phyloP scores from a whole-genome alignment of 2,329 filamentous ascomycete genomes.

The Monilinia fructicola region DNA sequence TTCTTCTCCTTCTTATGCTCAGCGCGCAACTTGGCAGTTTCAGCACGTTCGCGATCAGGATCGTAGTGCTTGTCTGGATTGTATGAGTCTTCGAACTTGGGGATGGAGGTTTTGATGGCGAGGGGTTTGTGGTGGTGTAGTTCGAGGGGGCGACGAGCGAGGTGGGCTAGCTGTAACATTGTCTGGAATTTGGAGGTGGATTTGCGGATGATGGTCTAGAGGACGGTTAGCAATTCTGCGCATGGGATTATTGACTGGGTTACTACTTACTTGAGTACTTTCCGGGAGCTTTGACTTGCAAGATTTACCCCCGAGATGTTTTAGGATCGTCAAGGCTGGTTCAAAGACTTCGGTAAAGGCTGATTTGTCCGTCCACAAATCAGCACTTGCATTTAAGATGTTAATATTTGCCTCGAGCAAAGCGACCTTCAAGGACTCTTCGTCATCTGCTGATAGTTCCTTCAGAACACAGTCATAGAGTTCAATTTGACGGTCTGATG shows the following conservation, averaged over 20 bases:
- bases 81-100: slow-evolving; percentile 95
- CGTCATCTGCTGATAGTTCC: slow-evolving; percentile 33
- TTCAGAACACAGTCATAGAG: slow-evolving; percentile 56
- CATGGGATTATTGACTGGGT: background rate
- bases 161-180: slow-evolving; percentile 60
- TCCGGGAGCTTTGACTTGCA: slow-evolving; percentile 53
- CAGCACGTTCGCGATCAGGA: slow-evolving; percentile 84
- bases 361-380: slow-evolving; percentile 70
- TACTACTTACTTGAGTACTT: slow-evolving; percentile 34
- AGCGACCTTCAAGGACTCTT: slow-evolving; percentile 51
- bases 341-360: slow-evolving; percentile 78
- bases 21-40: slow-evolving; percentile 67
- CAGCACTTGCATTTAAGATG: slow-evolving; percentile 66
- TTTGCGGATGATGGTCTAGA: slow-evolving; percentile 33
- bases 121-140: slow-evolving; percentile 87
- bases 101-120: slow-evolving; percentile 82
- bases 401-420: slow-evolving; percentile 62
- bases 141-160: slow-evolving; percentile 73
- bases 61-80: slow-evolving; percentile 98
- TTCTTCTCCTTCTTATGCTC: slow-evolving; percentile 75
- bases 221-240: background rate
- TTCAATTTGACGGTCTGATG: slow-evolving; percentile 52
- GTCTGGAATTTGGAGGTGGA: slow-evolving; percentile 47
- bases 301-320: slow-evolving; percentile 57
- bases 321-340: slow-evolving; percentile 58